Percentiles rank a stretch among this genome's conserved stretches.
These are phyloP conservation scores for Ustilago vetiveriae DNA, from an alignment of 1,284 basidiomycete species.

Conservation along the genomic window DNA sequence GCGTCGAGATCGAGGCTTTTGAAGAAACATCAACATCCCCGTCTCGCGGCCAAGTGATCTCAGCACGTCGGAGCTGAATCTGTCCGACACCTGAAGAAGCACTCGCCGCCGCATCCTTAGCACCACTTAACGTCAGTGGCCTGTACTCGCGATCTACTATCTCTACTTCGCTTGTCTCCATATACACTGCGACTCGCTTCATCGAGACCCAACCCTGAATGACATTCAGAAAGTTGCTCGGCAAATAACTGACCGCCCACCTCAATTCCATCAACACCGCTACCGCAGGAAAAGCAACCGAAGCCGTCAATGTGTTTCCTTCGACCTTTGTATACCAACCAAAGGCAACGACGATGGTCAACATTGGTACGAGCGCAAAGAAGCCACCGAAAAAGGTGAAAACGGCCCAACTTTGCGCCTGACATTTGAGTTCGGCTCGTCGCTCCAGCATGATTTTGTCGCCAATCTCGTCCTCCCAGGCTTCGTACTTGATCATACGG, in stretches of 20 bases:
- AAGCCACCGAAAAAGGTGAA: constrained; percentile 31
- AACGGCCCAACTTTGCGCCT: constrained; percentile 31
- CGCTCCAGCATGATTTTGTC: constrained; percentile 26
- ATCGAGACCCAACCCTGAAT: constrained; percentile 77
- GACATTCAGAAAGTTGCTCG: constrained; percentile 30
- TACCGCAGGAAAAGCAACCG: constrained; percentile 43
- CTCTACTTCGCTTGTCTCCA: constrained; percentile 77
- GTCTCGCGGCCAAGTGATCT: constrained; percentile 26
- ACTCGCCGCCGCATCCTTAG: neutral
- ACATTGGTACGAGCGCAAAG: constrained; percentile 35
- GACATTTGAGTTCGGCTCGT: constrained; percentile 22
- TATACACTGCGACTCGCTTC: constrained; percentile 80
- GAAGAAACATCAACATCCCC: neutral
- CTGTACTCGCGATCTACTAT: constrained; percentile 68
- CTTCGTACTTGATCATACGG: constrained; percentile 51
- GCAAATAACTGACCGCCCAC: constrained; percentile 36
- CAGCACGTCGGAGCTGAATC: constrained; percentile 14
- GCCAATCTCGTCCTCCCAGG: constrained; percentile 44
- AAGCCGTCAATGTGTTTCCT: constrained; percentile 26
- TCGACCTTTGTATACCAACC: constrained; percentile 41
- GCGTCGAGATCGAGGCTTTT: neutral
- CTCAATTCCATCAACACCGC: constrained; percentile 39
- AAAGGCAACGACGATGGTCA: constrained; percentile 43
- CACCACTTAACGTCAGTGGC: constrained; percentile 6
- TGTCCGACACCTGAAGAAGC: neutral